Percentiles rank a stretch among this genome's conserved stretches.
phyloP scores from a whole-genome alignment of 2,329 filamentous ascomycete species.

The Microthyrium microscopicum region DNA sequence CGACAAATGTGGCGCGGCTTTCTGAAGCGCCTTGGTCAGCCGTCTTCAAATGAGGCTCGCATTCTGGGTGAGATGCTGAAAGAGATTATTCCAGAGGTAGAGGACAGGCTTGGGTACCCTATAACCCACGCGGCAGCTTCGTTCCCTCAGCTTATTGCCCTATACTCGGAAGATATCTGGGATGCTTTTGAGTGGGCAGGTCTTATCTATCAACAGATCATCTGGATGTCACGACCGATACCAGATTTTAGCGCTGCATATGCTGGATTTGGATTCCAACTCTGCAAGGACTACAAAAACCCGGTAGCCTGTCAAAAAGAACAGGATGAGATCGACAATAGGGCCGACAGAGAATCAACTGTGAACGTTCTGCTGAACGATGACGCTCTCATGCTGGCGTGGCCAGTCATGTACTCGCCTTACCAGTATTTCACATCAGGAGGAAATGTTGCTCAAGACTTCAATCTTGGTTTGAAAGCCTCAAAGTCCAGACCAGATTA shows the following conservation, averaged over 20 bases:
- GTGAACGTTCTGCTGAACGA: too few species aligned
- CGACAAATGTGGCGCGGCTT: too few species aligned
- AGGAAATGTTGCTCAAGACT: too few species aligned
- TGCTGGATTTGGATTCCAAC: background rate
- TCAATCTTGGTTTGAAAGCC: too few species aligned
- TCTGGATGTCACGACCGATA: background rate
- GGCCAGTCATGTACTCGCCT: too few species aligned
- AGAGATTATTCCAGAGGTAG: background rate
- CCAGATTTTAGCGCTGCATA: background rate
- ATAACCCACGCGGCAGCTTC: background rate
- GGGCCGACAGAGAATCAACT: too few species aligned
- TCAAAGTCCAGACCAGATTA: too few species aligned
- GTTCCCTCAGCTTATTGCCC: background rate
- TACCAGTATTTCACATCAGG: too few species aligned
- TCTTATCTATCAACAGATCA: background rate
- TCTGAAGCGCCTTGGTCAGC: too few species aligned
- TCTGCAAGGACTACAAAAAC: background rate
- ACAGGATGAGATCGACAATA: too few species aligned
- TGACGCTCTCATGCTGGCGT: too few species aligned
- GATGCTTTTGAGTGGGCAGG: background rate
- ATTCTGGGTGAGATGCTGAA: background rate
- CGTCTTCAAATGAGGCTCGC: background rate
- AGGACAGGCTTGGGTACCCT: background rate
- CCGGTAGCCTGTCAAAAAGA: background rate
- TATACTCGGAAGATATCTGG: background rate